Evolutionary conservation across 495 filamentous ascomycete species (phyloP).

Genomic region (Xylaria intraflava): DNA sequence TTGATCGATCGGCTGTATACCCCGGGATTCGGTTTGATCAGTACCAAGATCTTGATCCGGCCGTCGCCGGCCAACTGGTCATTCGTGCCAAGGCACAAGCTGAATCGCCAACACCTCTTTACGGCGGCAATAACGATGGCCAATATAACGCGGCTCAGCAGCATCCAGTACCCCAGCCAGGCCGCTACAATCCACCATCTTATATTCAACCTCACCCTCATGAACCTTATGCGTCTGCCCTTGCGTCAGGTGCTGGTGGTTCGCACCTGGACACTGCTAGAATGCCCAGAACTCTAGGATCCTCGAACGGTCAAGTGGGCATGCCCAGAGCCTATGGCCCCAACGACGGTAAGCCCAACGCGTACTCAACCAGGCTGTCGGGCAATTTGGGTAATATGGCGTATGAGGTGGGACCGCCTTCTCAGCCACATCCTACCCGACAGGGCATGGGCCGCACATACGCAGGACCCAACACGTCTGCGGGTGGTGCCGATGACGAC

Average conservation of each 20-base stretch:
- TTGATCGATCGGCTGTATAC: conserved; percentile 66
- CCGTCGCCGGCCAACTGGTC: conserved; percentile 72
- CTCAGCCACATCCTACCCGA: conserved; percentile 14
- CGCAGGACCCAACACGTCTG: conserved; percentile 16
- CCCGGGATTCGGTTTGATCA: conserved; percentile 73
- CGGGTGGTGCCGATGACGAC: conserved; percentile 16
- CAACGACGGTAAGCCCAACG: conserved; percentile 9
- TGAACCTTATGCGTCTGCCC: conserved; percentile 7
- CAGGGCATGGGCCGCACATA: conserved; percentile 16
- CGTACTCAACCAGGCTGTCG: conserved; percentile 27
- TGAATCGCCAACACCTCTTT: conserved; percentile 16
- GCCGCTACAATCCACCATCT: not conserved
- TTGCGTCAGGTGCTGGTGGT: conserved; percentile 10
- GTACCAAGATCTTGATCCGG: conserved; percentile 73
- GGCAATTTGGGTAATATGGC: conserved; percentile 12
- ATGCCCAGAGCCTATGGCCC: not conserved
- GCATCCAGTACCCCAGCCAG: conserved; percentile 16
- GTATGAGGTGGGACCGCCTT: conserved; percentile 8
- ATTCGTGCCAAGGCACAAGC: conserved; percentile 57
- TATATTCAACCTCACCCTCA: conserved; percentile 9
- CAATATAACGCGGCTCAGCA: conserved; percentile 16
- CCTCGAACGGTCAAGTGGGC: conserved; percentile 45
- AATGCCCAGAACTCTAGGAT: conserved; percentile 65
- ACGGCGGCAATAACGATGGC: conserved; percentile 8
- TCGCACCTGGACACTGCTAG: conserved; percentile 62